Conservation (phyloP, 257 asterid genomes). For the Marsdenia floribunda region DNA sequence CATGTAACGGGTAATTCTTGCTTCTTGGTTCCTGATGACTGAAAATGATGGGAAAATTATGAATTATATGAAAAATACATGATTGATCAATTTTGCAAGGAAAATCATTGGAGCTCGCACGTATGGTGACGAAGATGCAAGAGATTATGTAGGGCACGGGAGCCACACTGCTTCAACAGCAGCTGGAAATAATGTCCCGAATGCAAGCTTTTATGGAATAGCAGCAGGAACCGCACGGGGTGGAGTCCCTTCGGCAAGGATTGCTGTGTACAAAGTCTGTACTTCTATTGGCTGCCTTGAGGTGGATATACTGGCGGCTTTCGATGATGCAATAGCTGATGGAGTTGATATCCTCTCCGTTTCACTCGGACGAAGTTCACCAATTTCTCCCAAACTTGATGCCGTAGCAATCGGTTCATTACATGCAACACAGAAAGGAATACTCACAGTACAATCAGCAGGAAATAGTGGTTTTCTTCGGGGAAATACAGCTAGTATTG, state of each 20-base stretch:
- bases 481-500: conserved; percentile 23
- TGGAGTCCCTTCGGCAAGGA: conserved; percentile 35
- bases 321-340: conserved; percentile 49
- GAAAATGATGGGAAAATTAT: too few species aligned
- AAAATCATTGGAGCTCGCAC: conserved; percentile 41
- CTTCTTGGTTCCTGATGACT: not conserved
- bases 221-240: too few species aligned
- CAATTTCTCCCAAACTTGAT: not conserved
- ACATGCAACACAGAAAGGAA: conserved; percentile 29
- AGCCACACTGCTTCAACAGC: too few species aligned
- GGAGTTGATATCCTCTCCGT: conserved; percentile 38
- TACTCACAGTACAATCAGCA: conserved; percentile 34
- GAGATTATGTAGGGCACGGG: conserved; percentile 33
- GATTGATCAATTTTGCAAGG: conserved; percentile 16
- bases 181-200: conserved; percentile 30
- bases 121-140: conserved; percentile 17
- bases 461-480: conserved; percentile 21
- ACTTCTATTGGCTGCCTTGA: fast-evolving
- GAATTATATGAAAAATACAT: not conserved
- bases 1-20: conserved; percentile 36
- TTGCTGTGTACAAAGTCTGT: conserved; percentile 35
- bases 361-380: conserved; percentile 9
- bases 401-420: conserved; percentile 33
- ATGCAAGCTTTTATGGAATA: conserved; percentile 27
- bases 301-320: conserved; percentile 24